Evolutionary conservation across 768 basidiomycete species (phyloP).

Genomic region (Phlegmacium glaucopus): DNA sequence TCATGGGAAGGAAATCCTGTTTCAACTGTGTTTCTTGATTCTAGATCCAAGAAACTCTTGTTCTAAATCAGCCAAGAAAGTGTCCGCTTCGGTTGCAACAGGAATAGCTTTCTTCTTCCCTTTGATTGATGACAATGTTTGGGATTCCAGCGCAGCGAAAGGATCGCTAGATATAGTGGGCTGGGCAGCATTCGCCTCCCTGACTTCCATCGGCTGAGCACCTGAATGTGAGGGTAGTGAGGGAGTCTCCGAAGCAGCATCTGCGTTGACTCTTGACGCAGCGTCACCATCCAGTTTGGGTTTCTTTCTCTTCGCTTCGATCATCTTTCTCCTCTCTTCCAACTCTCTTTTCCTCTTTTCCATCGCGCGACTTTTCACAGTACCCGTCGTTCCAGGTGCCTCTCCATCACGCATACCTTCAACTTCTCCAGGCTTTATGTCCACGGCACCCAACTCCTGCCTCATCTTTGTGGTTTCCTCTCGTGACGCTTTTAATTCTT

Average conservation of each 20-base stretch:
- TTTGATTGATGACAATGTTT: constrained; percentile 18
- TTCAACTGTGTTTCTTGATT: constrained; percentile 18
- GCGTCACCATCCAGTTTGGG: constrained; percentile 10
- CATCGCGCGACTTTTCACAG: constrained; percentile 50
- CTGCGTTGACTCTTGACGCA: background rate
- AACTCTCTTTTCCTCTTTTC: constrained; percentile 75
- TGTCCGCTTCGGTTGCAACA: constrained; percentile 45
- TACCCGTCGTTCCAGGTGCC: constrained; percentile 14
- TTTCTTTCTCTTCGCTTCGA: constrained; percentile 71
- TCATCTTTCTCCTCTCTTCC: constrained; percentile 57
- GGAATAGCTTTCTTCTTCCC: constrained; percentile 12
- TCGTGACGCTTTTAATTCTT: constrained; percentile 63
- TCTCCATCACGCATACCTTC: constrained; percentile 65
- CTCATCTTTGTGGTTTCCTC: constrained; percentile 68
- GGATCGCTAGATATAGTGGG: constrained; percentile 37
- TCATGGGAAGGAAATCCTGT: background rate
- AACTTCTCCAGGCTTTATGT: constrained; percentile 64
- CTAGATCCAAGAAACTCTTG: constrained; percentile 47
- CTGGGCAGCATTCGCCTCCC: background rate
- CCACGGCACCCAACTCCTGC: constrained; percentile 56
- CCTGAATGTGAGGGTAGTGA: background rate
- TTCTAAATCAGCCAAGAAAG: constrained; percentile 65
- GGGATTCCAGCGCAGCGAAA: constrained; percentile 47
- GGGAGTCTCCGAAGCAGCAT: background rate
- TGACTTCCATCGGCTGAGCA: background rate